phyloP scores from a whole-genome alignment of 2,329 filamentous ascomycete genomes.

The Clonostachys chloroleuca region DNA sequence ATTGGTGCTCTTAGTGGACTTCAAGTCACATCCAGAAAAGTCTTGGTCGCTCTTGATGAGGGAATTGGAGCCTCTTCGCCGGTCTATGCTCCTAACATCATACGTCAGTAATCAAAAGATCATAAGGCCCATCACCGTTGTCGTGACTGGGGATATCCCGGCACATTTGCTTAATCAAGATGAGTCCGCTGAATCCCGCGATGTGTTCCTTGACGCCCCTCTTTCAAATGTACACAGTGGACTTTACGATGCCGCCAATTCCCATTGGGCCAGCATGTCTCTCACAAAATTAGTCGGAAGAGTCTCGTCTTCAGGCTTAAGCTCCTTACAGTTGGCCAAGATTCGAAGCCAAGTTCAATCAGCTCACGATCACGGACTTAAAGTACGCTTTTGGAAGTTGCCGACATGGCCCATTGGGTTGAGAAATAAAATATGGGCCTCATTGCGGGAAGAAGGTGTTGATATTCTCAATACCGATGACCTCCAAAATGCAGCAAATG shows the following conservation, averaged over 20 bases:
- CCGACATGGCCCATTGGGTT: slow-evolving; percentile 51
- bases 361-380: slow-evolving; percentile 49
- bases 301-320: slow-evolving; percentile 38
- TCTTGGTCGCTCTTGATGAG: slow-evolving; percentile 16
- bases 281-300: slow-evolving; percentile 50
- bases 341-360: slow-evolving; percentile 38
- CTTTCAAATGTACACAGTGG: slow-evolving; percentile 32
- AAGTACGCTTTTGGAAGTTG: slow-evolving; percentile 56
- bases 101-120: slow-evolving; percentile 45
- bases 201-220: slow-evolving; percentile 65
- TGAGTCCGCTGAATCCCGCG: slow-evolving; percentile 24
- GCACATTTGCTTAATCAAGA: background rate
- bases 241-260: slow-evolving; percentile 48
- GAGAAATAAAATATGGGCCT: slow-evolving; percentile 52
- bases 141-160: slow-evolving; percentile 55
- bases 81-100: slow-evolving; percentile 51
- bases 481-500: slow-evolving; percentile 21
- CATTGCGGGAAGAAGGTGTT: slow-evolving; percentile 49
- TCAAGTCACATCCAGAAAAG: slow-evolving; percentile 46
- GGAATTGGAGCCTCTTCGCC: slow-evolving; percentile 50
- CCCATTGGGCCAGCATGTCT: slow-evolving; percentile 61
- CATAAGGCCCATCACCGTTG: slow-evolving; percentile 58
- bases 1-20: slow-evolving; percentile 61
- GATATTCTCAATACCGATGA: slow-evolving; percentile 61
- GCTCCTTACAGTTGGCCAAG: slow-evolving; percentile 30